Evolutionary conservation across 345 rosid genomes (phyloP).

Genomic region (Barbarea vulgaris): DNA sequence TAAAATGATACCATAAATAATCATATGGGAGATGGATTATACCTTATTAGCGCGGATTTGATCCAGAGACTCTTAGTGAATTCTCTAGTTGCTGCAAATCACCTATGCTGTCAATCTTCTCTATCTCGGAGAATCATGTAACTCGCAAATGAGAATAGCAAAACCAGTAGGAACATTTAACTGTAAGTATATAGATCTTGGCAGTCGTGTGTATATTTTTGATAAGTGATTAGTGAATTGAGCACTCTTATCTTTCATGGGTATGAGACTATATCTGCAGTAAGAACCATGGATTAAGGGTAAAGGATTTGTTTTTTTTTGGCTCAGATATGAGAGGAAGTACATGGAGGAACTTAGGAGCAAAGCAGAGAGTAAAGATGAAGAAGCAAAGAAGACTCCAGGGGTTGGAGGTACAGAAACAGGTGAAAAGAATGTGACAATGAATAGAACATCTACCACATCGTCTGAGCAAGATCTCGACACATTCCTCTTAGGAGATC

Average conservation of each 20-base stretch:
- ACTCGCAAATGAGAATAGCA: constrained; percentile 11
- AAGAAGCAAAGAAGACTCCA: constrained; percentile 50
- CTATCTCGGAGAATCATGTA: too few relatives aligned
- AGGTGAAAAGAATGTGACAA: constrained; percentile 45
- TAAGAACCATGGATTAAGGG: constrained; percentile 1
- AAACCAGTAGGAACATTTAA: background rate
- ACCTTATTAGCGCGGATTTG: constrained; percentile 58
- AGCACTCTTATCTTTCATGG: background rate
- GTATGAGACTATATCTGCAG: constrained; percentile 17
- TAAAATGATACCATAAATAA: background rate
- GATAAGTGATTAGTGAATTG: constrained; percentile 34
- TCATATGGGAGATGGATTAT: constrained; percentile 20
- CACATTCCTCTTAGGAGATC: constrained; percentile 86
- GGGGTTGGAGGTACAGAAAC: constrained; percentile 46
- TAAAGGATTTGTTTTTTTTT: constrained; percentile 14
- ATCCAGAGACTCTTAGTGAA: constrained; percentile 52
- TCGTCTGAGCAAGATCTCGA: constrained; percentile 88
- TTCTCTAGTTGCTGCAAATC: constrained; percentile 59
- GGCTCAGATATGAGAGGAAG: constrained; percentile 63
- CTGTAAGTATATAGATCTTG: constrained; percentile 10
- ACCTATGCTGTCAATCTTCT: constrained; percentile 53
- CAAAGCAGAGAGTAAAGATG: constrained; percentile 66
- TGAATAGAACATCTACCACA: constrained; percentile 55
- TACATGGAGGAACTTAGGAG: constrained; percentile 72
- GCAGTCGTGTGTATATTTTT: constrained; percentile 49